These are phyloP conservation scores for Hymenoscyphus repandus DNA, from an alignment of 2,329 filamentous ascomycete species.

Conservation along the genomic window DNA sequence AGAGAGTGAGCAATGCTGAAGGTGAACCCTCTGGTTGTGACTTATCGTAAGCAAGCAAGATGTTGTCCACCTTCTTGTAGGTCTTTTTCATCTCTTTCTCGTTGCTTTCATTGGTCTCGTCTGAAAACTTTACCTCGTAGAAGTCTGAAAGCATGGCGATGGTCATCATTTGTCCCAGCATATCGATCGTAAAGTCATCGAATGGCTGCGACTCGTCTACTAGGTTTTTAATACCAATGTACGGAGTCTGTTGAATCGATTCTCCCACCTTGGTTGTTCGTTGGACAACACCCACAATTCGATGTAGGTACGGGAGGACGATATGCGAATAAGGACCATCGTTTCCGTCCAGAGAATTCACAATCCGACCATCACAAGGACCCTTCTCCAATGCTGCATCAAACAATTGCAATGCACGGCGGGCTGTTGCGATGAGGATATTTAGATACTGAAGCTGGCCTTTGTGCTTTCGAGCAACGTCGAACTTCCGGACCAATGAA, in stretches of 20 bases:
- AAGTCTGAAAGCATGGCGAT: conserved; percentile 1
- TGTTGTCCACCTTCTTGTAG: neutral
- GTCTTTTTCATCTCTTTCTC: neutral
- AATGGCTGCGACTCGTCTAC: conserved; percentile 1
- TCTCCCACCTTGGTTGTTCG: neutral
- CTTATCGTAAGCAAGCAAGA: neutral
- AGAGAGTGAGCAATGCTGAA: conserved; percentile 15
- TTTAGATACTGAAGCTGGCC: conserved; percentile 20
- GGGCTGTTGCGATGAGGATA: conserved; percentile 22
- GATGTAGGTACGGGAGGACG: neutral
- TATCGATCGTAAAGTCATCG: conserved; percentile 7
- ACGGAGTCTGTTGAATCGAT: neutral
- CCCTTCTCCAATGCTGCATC: conserved; percentile 9
- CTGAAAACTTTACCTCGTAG: neutral
- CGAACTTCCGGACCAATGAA: neutral
- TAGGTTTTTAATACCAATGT: conserved; percentile 6
- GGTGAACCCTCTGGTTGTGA: neutral
- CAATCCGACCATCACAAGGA: neutral
- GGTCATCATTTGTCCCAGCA: conserved; percentile 14
- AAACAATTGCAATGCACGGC: conserved; percentile 20
- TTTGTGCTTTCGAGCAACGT: neutral
- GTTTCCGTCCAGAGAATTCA: neutral
- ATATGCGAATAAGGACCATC: conserved; percentile 1
- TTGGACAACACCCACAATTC: neutral
- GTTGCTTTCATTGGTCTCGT: neutral